Evolutionary conservation across 306 rosid species (phyloP).

Genomic region (Vigna unguiculata): DNA sequence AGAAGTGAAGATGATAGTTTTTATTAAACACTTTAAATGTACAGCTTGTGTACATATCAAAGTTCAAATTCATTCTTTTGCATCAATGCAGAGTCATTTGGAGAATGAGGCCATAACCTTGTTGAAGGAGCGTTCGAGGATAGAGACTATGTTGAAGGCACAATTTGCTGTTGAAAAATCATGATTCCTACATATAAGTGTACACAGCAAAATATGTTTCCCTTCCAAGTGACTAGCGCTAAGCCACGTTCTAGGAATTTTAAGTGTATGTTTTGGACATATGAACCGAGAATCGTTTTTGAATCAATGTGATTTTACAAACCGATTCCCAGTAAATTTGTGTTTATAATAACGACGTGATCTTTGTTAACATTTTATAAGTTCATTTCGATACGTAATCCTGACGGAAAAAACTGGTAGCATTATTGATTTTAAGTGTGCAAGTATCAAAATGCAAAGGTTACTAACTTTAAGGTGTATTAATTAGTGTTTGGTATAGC

Average conservation of each 20-base stretch:
- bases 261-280: not conserved
- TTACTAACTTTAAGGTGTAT: too few species aligned
- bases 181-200: slow-evolving; percentile 1
- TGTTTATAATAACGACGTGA: not conserved
- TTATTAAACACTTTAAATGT: not conserved
- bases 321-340: not conserved
- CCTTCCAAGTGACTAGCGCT: not conserved
- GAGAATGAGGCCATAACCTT: slow-evolving; percentile 7
- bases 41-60: slow-evolving; percentile 29
- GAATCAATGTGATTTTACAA: not conserved
- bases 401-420: too few species aligned
- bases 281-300: not conserved
- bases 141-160: not conserved
- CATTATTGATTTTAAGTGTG: too few species aligned
- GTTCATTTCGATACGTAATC: too few species aligned
- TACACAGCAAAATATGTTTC: not conserved
- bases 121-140: not conserved
- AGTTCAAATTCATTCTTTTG: slow-evolving; percentile 11
- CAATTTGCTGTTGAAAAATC: slow-evolving; percentile 9
- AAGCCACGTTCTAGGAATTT: not conserved
- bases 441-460: too few species aligned
- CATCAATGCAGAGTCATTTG: not conserved
- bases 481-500: too few species aligned
- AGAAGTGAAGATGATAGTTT: slow-evolving; percentile 10
- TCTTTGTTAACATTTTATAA: not conserved